These are phyloP conservation scores for Aspergillus ochraceoroseus DNA, from an alignment of 2,329 filamentous ascomycete species.

Conservation along the genomic window DNA sequence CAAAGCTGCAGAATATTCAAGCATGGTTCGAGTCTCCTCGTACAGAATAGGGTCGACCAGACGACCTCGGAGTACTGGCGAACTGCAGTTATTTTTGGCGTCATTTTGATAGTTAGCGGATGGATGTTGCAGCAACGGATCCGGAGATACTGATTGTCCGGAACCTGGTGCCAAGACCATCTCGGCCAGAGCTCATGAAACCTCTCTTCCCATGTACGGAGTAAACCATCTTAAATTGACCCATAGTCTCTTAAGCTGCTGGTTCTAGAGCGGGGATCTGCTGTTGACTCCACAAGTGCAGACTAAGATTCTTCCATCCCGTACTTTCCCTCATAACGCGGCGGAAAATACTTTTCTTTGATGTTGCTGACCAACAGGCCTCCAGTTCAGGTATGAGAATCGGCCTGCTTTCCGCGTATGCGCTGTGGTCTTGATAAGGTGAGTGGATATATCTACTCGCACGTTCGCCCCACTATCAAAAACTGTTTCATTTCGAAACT, in stretches of 20 bases:
- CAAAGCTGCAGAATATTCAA: too few species aligned
- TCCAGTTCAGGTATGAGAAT: constrained; percentile 20
- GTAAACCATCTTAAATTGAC: constrained; percentile 6
- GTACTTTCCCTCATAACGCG: neutral
- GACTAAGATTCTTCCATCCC: neutral
- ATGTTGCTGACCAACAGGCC: constrained; percentile 11
- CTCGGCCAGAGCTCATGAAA: too few species aligned
- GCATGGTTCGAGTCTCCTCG: too few species aligned
- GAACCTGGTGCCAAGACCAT: too few species aligned
- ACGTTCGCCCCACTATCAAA: constrained; percentile 5
- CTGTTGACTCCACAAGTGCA: neutral
- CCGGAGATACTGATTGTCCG: too few species aligned
- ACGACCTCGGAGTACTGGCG: too few species aligned
- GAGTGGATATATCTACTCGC: constrained; percentile 5
- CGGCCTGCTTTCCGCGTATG: constrained; percentile 13
- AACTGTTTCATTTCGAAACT: neutral
- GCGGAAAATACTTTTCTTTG: constrained; percentile 1
- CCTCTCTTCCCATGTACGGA: too few species aligned
- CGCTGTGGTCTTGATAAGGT: constrained; percentile 21
- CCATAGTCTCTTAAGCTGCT: constrained; percentile 7
- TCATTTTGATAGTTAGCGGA: too few species aligned
- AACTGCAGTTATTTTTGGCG: too few species aligned
- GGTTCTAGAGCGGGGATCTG: constrained; percentile 1
- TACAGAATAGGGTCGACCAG: too few species aligned
- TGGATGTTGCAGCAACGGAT: too few species aligned